phyloP scores from a whole-genome alignment of 768 basidiomycete genomes.

The Cubamyces sp. region DNA sequence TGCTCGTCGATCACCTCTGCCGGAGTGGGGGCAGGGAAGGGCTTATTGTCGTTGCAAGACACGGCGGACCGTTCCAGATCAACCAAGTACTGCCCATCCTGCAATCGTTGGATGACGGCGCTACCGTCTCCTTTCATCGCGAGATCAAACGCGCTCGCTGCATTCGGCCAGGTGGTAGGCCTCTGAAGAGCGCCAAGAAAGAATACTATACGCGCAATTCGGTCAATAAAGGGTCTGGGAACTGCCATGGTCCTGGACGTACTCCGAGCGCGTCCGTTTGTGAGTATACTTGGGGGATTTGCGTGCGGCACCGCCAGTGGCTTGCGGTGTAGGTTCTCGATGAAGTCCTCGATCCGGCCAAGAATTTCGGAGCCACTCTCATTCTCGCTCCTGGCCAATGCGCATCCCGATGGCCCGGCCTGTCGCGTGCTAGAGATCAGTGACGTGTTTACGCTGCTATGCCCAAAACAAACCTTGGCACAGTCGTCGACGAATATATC shows the following conservation, averaged over 20 bases:
- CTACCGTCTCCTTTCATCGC: slow-evolving; percentile 34
- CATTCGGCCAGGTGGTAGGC: slow-evolving; percentile 29
- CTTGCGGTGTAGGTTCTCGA: slow-evolving; percentile 29
- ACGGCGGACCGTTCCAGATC: slow-evolving; percentile 35
- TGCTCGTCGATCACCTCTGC: slow-evolving; percentile 33
- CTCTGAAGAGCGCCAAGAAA: slow-evolving; percentile 23
- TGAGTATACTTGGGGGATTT: slow-evolving; percentile 32
- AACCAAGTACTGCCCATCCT: slow-evolving; percentile 16
- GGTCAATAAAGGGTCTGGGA: no score
- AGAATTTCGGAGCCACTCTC: slow-evolving; percentile 25
- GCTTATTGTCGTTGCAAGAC: slow-evolving; percentile 36
- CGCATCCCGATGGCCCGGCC: slow-evolving; percentile 35
- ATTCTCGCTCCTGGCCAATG: slow-evolving; percentile 26
- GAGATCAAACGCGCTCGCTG: slow-evolving; percentile 23
- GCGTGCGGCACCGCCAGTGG: slow-evolving; percentile 35
- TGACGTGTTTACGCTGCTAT: neutral
- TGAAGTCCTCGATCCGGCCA: slow-evolving; percentile 29
- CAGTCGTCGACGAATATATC: slow-evolving; percentile 34
- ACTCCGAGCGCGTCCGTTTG: slow-evolving; percentile 32
- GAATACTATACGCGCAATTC: slow-evolving; percentile 12
- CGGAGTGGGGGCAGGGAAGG: slow-evolving; percentile 25
- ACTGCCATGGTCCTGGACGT: neutral
- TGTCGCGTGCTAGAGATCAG: neutral
- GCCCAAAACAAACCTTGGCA: slow-evolving; percentile 25
- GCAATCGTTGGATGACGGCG: slow-evolving; percentile 26